Evolutionary conservation across 352 stramenopile genomes (phyloP).

Genomic region (Globisporangium acanthophoron): DNA sequence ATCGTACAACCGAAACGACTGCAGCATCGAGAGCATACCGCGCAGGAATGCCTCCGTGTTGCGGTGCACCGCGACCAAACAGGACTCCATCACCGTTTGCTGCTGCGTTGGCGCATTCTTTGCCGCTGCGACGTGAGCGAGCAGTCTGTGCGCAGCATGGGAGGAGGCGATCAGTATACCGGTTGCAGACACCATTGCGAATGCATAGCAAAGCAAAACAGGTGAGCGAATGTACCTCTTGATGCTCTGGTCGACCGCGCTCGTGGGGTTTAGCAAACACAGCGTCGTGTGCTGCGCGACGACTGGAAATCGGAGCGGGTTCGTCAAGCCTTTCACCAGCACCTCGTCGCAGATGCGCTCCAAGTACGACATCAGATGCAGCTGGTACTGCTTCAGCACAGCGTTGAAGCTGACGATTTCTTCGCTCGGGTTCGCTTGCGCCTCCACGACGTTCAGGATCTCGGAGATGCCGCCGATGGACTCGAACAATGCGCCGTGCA

Average conservation of each 20-base stretch:
- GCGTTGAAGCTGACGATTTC: slow-evolving; percentile 27
- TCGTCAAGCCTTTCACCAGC: slow-evolving; percentile 60
- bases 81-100: slow-evolving; percentile 51
- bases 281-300: slow-evolving; percentile 74
- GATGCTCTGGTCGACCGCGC: slow-evolving; percentile 45
- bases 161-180: neutral
- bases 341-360: slow-evolving; percentile 65
- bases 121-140: slow-evolving; percentile 40
- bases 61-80: slow-evolving; percentile 60
- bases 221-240: slow-evolving; percentile 38
- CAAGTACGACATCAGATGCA: slow-evolving; percentile 49
- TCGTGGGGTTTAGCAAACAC: slow-evolving; percentile 68
- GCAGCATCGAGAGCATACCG: slow-evolving; percentile 59
- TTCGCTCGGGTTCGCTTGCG: slow-evolving; percentile 19
- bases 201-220: neutral
- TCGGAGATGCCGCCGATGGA: slow-evolving; percentile 72
- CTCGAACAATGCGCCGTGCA: slow-evolving; percentile 80
- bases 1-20: slow-evolving; percentile 56
- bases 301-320: slow-evolving; percentile 72
- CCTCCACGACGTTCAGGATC: slow-evolving; percentile 44
- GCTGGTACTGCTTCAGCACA: slow-evolving; percentile 47
- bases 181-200: neutral
- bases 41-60: slow-evolving; percentile 73
- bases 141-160: slow-evolving; percentile 26
- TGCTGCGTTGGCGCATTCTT: slow-evolving; percentile 40